Conservation (phyloP, 805 yeast species). For the Metschnikowia hibisci region DNA sequence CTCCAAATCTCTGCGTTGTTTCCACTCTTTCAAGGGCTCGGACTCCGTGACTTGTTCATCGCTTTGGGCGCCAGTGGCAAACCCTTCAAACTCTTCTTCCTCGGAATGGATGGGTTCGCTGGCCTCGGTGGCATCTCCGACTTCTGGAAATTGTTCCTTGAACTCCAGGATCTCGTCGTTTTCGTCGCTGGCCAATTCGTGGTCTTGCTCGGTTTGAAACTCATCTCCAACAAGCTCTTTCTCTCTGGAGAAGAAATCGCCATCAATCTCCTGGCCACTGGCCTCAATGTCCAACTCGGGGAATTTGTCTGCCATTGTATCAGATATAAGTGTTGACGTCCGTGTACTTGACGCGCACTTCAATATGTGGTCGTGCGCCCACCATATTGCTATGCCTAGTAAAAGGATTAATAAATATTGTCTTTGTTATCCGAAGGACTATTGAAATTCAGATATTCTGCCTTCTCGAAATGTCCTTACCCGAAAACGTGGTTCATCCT, state of each 20-base stretch:
- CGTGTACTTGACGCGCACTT: background rate
- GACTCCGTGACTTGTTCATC: conserved; percentile 42
- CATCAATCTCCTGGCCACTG: conserved; percentile 33
- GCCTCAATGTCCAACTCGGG: conserved; percentile 51
- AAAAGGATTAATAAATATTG: background rate
- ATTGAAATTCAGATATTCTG: background rate
- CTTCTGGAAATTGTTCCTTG: conserved; percentile 63
- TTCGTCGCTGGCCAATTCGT: conserved; percentile 41
- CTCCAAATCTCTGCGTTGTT: conserved; percentile 72
- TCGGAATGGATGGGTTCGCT: conserved; percentile 16
- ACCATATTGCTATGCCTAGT: background rate
- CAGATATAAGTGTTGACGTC: background rate
- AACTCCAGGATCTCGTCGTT: conserved; percentile 49
- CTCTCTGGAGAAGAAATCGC: conserved; percentile 67
- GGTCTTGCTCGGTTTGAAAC: conserved; percentile 63
- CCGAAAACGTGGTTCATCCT: no score
- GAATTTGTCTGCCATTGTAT: conserved; percentile 65
- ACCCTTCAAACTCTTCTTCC: conserved; percentile 41
- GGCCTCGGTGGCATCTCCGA: conserved; percentile 24
- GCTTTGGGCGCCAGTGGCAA: conserved; percentile 17
- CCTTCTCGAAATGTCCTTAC: no score
- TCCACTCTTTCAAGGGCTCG: conserved; percentile 64
- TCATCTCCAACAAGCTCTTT: conserved; percentile 67
- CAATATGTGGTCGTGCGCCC: background rate
- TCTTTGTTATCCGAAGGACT: background rate